Base-by-base conservation (phyloP, 352 stramenopile species). In the Phytophthora syringae region DNA sequence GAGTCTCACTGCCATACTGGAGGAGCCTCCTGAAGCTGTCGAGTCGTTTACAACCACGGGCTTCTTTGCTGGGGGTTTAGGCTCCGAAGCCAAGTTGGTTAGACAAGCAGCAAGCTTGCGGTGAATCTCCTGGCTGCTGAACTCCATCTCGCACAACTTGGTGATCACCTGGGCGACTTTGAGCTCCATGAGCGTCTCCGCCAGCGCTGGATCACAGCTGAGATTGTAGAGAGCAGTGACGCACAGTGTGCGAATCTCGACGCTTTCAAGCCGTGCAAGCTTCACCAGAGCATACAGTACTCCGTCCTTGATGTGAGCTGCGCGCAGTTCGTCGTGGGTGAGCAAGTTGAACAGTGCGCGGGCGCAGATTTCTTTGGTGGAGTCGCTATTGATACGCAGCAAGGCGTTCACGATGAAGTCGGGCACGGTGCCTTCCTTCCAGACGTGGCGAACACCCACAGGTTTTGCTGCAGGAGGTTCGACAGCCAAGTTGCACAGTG, bases 361-460 rank as follows among this genome's bases (percentile, higher is more conserved):
- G 2, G 88, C 84, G 39, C 89, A 97, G 34, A 96, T 93, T 52
- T 94, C 89, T 55, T 97, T 97, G 25, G 88, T 96, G 11, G 85
- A 90, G 49, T 93, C 85, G 55, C 83, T 94, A 71, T 97, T 97
- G 70, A 95, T 95, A 11, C 89, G 86, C 34, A 97, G 64, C 27
- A 97, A 70, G 13, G 88, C 90, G 60, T 96, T 97, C 50, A 96
- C 89, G 48, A 97, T 94, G 39, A 97, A 96, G 69, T 97, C 88
- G 9, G 84, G 83, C 24, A 95, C 85, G 0, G 86, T 95, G 32
- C 86, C 86, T 79, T 95, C 86, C 49, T 90, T 92, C 86, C 86
- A 95, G 25, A 97, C 86, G 62, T 92, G 77, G 5, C 79, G 79
- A 24, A 77, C 79, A 1, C 86, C 79, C 37, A 88, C 70, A 0